Conservation (phyloP, 345 rosid species). For the Pseudoturritis turrita region DNA sequence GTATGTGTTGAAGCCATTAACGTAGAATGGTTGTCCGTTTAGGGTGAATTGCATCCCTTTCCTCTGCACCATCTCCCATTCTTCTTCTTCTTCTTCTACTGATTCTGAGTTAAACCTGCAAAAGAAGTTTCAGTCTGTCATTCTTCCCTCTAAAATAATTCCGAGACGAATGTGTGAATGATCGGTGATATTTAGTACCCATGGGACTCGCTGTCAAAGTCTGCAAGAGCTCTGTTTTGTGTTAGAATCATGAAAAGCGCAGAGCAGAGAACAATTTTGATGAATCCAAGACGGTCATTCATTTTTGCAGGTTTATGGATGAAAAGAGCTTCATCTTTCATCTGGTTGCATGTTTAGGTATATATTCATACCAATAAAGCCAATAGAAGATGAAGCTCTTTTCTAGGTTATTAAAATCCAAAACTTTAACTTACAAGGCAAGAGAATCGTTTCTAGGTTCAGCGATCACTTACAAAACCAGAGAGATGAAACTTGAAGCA, state of each 20-base stretch:
- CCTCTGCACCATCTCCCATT: conserved; percentile 76
- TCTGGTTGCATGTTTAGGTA: conserved; percentile 6
- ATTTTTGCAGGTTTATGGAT: conserved; percentile 15
- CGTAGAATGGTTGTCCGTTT: conserved; percentile 73
- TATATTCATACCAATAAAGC: conserved; percentile 1
- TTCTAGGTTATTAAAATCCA: neutral
- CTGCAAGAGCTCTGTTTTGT: conserved; percentile 23
- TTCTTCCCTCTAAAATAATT: neutral
- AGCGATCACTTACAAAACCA: conserved; percentile 5
- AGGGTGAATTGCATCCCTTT: conserved; percentile 71
- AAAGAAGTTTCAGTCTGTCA: neutral
- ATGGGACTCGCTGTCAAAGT: conserved; percentile 1
- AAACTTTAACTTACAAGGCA: conserved; percentile 30
- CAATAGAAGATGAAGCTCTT: neutral
- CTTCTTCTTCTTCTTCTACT: conserved; percentile 37
- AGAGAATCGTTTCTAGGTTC: conserved; percentile 12
- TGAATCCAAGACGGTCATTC: conserved; percentile 13
- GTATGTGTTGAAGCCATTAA: conserved; percentile 95
- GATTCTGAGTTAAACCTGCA: conserved; percentile 21
- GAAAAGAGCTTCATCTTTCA: neutral
- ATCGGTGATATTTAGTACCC: conserved; percentile 5
- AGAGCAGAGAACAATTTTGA: conserved; percentile 14
- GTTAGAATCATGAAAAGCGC: conserved; percentile 21
- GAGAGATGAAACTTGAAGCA: conserved; percentile 2
- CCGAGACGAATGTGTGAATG: neutral